phyloP scores from a whole-genome alignment of 1,284 basidiomycete species.

The Neonothopanus nambi region DNA sequence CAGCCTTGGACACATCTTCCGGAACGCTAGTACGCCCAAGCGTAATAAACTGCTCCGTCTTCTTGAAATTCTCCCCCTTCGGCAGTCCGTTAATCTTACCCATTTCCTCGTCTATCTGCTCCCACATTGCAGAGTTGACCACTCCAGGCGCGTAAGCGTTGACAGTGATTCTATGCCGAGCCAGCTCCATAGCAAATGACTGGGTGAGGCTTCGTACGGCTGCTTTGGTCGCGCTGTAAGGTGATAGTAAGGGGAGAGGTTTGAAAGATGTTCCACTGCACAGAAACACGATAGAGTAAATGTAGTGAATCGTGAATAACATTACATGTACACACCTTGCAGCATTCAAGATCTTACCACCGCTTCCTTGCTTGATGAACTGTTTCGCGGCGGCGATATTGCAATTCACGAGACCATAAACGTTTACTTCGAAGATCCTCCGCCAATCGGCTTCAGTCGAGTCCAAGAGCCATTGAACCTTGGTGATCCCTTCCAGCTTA shows the following conservation, averaged over 20 bases:
- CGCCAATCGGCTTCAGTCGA: slow-evolving; percentile 10
- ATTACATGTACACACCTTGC: slow-evolving; percentile 14
- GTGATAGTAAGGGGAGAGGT: not conserved
- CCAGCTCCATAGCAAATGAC: slow-evolving; percentile 13
- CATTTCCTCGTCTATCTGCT: slow-evolving; percentile 8
- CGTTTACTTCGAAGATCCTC: slow-evolving; percentile 11
- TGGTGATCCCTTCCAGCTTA: slow-evolving; percentile 5
- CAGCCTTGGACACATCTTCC: slow-evolving; percentile 15
- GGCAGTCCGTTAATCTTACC: slow-evolving; percentile 8
- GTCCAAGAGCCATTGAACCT: slow-evolving; percentile 12
- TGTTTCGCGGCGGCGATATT: slow-evolving; percentile 14
- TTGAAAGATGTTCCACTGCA: slow-evolving; percentile 9
- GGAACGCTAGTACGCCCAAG: slow-evolving; percentile 15
- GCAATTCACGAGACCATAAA: slow-evolving; percentile 13
- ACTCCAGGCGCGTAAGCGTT: slow-evolving; percentile 16
- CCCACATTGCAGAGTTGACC: slow-evolving; percentile 10
- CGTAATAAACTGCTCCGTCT: not conserved
- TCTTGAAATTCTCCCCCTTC: slow-evolving; percentile 4
- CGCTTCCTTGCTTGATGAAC: slow-evolving; percentile 15
- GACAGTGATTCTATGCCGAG: slow-evolving; percentile 12
- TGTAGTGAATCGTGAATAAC: not conserved
- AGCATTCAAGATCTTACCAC: slow-evolving; percentile 16
- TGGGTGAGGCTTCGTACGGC: slow-evolving; percentile 18
- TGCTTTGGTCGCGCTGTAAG: slow-evolving; percentile 16
- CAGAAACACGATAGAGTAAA: not conserved